phyloP scores from a whole-genome alignment of 2,329 filamentous ascomycete species.

The Emmonsia crescens region DNA sequence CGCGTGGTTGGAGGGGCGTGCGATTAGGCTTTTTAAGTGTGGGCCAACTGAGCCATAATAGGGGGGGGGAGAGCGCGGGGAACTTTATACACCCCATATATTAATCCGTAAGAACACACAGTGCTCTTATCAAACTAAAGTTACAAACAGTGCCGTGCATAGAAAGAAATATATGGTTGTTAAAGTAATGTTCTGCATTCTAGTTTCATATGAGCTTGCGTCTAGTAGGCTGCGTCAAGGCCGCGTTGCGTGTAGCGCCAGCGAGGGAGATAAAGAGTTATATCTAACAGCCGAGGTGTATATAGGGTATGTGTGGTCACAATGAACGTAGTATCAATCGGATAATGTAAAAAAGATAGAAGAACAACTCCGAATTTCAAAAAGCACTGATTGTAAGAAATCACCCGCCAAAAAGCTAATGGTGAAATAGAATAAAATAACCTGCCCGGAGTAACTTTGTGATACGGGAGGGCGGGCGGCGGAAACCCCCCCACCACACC shows the following conservation, averaged over 20 bases:
- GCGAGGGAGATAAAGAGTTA: too few species aligned
- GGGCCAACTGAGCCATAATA: neutral
- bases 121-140: neutral
- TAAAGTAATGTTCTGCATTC: neutral
- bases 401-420: too few species aligned
- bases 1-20: neutral
- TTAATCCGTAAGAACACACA: neutral
- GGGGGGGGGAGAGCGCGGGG: neutral
- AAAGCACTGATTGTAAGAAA: too few species aligned
- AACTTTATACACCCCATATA: neutral
- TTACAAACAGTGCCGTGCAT: neutral
- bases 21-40: neutral
- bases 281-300: too few species aligned
- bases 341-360: too few species aligned
- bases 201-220: neutral
- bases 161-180: neutral
- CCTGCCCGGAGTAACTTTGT: too few species aligned
- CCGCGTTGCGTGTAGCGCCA: too few species aligned
- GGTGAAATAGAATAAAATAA: too few species aligned
- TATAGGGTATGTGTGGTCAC: too few species aligned
- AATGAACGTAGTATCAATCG: too few species aligned
- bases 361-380: too few species aligned
- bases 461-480: neutral
- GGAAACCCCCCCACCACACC: neutral
- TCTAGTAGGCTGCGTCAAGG: too few species aligned